These are phyloP conservation scores for Mycena citricolor DNA, from an alignment of 1,284 basidiomycete species.

Conservation along the genomic window DNA sequence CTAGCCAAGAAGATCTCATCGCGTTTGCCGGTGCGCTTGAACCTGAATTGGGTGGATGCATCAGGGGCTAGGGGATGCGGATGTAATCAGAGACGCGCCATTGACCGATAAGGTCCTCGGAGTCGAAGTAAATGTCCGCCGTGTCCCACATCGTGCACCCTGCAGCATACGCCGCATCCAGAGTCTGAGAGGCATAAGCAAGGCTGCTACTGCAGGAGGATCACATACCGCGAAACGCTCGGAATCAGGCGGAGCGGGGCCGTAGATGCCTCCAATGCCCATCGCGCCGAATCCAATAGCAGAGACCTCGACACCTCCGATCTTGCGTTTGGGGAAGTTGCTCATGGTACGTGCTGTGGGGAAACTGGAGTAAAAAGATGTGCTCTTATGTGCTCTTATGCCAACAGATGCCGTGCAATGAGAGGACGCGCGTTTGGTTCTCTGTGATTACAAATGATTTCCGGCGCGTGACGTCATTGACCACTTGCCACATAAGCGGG, in stretches of 20 bases:
- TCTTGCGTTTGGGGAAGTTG: slow-evolving; percentile 17
- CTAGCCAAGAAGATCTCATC: slow-evolving; percentile 44
- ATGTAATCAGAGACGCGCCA: slow-evolving; percentile 31
- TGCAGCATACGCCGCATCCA: slow-evolving; percentile 39
- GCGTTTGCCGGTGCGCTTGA: slow-evolving; percentile 38
- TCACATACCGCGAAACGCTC: slow-evolving; percentile 18
- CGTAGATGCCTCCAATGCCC: slow-evolving; percentile 20
- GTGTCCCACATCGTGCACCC: slow-evolving; percentile 46
- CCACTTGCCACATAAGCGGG: too few species aligned
- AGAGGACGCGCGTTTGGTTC: too few species aligned
- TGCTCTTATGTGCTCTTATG: too few species aligned
- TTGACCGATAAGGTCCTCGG: slow-evolving; percentile 45
- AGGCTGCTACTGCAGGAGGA: background rate
- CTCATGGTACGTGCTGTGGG: too few species aligned
- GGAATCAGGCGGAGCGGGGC: slow-evolving; percentile 14
- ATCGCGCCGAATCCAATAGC: slow-evolving; percentile 22
- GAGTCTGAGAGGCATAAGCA: slow-evolving; percentile 27
- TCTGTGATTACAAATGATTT: too few species aligned
- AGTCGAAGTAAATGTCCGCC: slow-evolving; percentile 43
- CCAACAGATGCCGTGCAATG: too few species aligned
- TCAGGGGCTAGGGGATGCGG: background rate
- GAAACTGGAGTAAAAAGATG: too few species aligned
- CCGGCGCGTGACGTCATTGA: too few species aligned
- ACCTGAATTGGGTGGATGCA: slow-evolving; percentile 24
- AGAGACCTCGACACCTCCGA: slow-evolving; percentile 15